Percentiles rank a stretch among this genome's conserved stretches.
phyloP scores from a whole-genome alignment of 108 stramenopile species.

The Cyclotella atomus region DNA sequence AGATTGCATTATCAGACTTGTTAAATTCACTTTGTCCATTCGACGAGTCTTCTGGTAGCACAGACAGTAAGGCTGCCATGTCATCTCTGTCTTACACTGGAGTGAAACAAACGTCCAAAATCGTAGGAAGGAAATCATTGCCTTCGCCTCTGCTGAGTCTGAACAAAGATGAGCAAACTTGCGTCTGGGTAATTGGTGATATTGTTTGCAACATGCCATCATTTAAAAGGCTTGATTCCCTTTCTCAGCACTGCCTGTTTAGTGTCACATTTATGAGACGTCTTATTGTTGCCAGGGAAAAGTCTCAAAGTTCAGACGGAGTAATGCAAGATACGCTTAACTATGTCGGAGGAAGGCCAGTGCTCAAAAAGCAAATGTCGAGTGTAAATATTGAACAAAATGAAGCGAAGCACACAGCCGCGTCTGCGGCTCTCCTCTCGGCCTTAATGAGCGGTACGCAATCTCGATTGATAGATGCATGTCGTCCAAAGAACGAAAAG shows the following conservation, averaged over 20 bases:
- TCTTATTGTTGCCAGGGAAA: slow-evolving; percentile 15
- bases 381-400: slow-evolving; percentile 20
- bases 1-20: slow-evolving; percentile 31
- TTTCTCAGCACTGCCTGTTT: slow-evolving; percentile 60
- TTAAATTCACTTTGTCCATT: slow-evolving; percentile 24
- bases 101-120: not conserved
- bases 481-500: slow-evolving; percentile 58
- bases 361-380: slow-evolving; percentile 21
- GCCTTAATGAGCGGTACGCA: slow-evolving; percentile 78
- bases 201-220: slow-evolving; percentile 57
- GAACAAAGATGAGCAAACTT: slow-evolving; percentile 54
- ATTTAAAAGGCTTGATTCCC: slow-evolving; percentile 59
- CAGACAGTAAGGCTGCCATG: slow-evolving; percentile 39
- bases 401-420: slow-evolving; percentile 30
- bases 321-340: slow-evolving; percentile 10
- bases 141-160: slow-evolving; percentile 41
- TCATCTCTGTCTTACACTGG: slow-evolving; percentile 24
- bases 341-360: slow-evolving; percentile 40
- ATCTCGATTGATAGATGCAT: slow-evolving; percentile 52
- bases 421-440: slow-evolving; percentile 71
- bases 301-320: slow-evolving; percentile 4
- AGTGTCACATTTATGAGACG: slow-evolving; percentile 48
- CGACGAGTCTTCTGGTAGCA: slow-evolving; percentile 8
- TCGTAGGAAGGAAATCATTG: slow-evolving; percentile 10
- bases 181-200: slow-evolving; percentile 69